Base-by-base conservation (phyloP, 1,284 basidiomycete genomes). In the Microbotryomycetes sp. region DNA sequence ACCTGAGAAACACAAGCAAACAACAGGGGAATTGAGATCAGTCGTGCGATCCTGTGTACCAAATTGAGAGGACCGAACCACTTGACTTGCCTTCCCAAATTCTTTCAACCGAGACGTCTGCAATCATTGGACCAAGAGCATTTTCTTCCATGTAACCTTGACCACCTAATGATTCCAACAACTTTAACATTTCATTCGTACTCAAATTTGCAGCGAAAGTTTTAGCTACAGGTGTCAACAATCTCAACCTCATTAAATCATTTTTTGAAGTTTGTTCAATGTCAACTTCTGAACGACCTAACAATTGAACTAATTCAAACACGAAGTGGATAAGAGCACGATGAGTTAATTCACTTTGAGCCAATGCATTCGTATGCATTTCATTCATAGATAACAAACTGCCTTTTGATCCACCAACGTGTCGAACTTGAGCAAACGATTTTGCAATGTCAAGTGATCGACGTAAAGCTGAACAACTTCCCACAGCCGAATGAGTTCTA, bases 141-240 rank as follows among this genome's bases (percentile, higher is more conserved):
- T 82, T 84, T 72, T 90, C 87, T 70, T 88, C 86, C 86, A 90
- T 89, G 70, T 89, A 90, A 0, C 88, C 88, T 56, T 85, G 84
- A 2, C 87, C 88, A 30, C 88, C 88, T 3, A 89, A 77, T 4
- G 83, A 78, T 47, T 83, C 79, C 86, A 90, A 88, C 47, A 85
- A 82, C 63, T 87, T 85, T 64, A 86, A 83, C 78, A 88, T 84
- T 4, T 81, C 84, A 0, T 80, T 74, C 53, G 80, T 80, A 0
- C 82, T 82, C 68, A 83, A 83, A 62, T 86, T 83, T 6, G 87
- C 82, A 3, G 81, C 80, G 73, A 86, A 89, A 0, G 84, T 86
- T 73, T 90, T 90, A 45, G 81, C 78, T 0, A 84, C 81, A 3
- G 86, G 84, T 0, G 86, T 89, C 58, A 89, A 73, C 66, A 89